Base-by-base conservation (phyloP, 1,284 basidiomycete species). In the Volvariella volvacea region DNA sequence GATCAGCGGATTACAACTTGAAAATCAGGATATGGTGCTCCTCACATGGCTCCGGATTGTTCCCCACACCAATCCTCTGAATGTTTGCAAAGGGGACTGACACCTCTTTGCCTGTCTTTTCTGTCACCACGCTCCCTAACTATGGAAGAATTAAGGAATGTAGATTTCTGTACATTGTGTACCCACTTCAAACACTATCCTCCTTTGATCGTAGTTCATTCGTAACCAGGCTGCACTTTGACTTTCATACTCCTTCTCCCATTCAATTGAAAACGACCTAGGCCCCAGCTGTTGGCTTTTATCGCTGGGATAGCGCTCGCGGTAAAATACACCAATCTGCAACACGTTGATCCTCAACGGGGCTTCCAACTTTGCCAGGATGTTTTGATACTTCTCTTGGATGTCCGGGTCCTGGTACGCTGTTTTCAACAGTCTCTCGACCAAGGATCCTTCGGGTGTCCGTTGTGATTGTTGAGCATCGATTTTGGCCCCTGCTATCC, bases 251-350 rank as follows among this genome's bases (percentile, higher is more conserved):
- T 74, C 59, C 39, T 63, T 55, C 41, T 73, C 66, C 74, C 75
- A 86, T 62, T 88, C 85, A 4, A 76, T 65, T 0, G 82, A 85
- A 56, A 82, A 88, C 4, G 70, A 65, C 3, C 81, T 72, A 16
- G 71, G 64, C 10, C 55, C 54, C 21, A 60, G 63, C 17, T 58
- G 63, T 10, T 54, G 56, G 22, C 62, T 60, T 22, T 57, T 56
- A 28, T 46, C 52, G n/a, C 53, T 45, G 53, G 58, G 67, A 49
- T 62, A 63, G 15, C 45, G 50, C 8, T 59, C 50, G 25, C 70
- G 66, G 49, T 72, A 75, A 36, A 73, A 71, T 21, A 71, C 50
- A 22, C 84, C 83, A 52, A 86, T 76, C 52, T 87, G 82, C 22
- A 86, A 62, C 19, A 65, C 65, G 45, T 76, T 68, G 7, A 87